Evolutionary conservation across 805 yeast genomes (phyloP).

Genomic region (Yamadazyma sp.): DNA sequence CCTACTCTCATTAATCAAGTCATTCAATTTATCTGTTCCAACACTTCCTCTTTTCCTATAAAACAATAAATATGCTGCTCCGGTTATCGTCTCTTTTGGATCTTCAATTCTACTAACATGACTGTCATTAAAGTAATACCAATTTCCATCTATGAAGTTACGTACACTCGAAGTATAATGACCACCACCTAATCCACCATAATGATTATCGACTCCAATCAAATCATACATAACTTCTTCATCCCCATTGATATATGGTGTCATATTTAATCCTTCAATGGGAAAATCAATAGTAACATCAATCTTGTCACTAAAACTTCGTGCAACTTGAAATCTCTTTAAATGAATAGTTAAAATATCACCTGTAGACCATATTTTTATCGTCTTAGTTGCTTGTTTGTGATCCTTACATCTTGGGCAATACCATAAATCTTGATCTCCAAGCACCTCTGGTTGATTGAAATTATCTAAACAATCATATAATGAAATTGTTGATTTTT

Average conservation of each 20-base stretch:
- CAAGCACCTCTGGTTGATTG: constrained; percentile 77
- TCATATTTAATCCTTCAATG: constrained; percentile 72
- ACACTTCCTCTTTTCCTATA: constrained; percentile 58
- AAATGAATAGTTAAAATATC: constrained; percentile 86
- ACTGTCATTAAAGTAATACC: constrained; percentile 93
- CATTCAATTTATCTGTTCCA: constrained; percentile 47
- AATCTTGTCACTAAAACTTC: constrained; percentile 86
- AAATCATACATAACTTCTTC: constrained; percentile 65
- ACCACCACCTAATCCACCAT: constrained; percentile 96
- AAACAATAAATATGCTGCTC: constrained; percentile 85
- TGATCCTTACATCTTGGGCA: constrained; percentile 89
- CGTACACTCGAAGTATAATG: constrained; percentile 91
- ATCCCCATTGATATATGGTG: constrained; percentile 45
- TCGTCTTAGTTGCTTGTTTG: constrained; percentile 84
- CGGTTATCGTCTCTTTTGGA: constrained; percentile 60
- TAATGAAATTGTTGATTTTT: constrained; percentile 48
- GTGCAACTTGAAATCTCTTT: constrained; percentile 82
- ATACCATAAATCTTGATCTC: constrained; percentile 90
- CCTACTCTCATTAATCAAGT: constrained; percentile 42
- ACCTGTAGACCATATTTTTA: constrained; percentile 92
- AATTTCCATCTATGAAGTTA: constrained; percentile 68
- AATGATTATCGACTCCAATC: constrained; percentile 92
- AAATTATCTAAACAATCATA: constrained; percentile 74
- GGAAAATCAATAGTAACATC: constrained; percentile 86
- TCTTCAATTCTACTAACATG: constrained; percentile 56